These are phyloP conservation scores for Malassezia psittaci DNA, from an alignment of 1,284 basidiomycete genomes.

Conservation along the genomic window DNA sequence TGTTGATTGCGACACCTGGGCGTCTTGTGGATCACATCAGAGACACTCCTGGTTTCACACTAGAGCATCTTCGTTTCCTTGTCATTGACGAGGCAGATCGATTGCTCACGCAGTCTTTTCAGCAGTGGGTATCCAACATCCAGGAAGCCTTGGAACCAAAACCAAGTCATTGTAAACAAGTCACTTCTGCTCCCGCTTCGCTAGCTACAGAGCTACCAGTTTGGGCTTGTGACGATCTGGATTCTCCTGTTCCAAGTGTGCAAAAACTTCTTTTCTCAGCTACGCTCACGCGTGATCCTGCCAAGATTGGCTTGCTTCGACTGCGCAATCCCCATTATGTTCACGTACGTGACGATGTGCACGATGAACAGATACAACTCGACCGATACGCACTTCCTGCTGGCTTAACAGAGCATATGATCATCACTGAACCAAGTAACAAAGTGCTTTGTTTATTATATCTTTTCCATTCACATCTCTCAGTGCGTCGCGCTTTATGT, in stretches of 20 bases:
- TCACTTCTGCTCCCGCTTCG: not conserved
- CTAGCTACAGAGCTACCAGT: not conserved
- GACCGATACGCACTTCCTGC: conserved; percentile 35
- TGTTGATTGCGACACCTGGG: conserved; percentile 90
- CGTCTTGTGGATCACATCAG: conserved; percentile 85
- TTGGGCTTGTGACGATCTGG: conserved; percentile 15
- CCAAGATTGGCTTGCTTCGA: conserved; percentile 73
- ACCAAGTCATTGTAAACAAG: not conserved
- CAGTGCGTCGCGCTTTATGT: conserved; percentile 65
- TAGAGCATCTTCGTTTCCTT: conserved; percentile 86
- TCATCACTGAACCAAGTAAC: conserved; percentile 64
- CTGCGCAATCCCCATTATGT: conserved; percentile 77
- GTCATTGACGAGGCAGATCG: conserved; percentile 97
- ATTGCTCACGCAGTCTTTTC: conserved; percentile 84
- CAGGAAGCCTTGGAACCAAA: conserved; percentile 23
- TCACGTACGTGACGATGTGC: conserved; percentile 57
- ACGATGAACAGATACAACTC: conserved; percentile 56
- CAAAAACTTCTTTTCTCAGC: conserved; percentile 96
- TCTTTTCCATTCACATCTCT: conserved; percentile 57
- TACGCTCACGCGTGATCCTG: conserved; percentile 84
- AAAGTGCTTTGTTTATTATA: conserved; percentile 87
- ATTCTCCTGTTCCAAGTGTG: conserved; percentile 50
- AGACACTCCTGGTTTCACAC: conserved; percentile 70
- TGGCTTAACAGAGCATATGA: conserved; percentile 55
- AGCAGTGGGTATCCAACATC: conserved; percentile 62